These are phyloP conservation scores for Populus tremula DNA, from an alignment of 345 rosid genomes.

Conservation along the genomic window DNA sequence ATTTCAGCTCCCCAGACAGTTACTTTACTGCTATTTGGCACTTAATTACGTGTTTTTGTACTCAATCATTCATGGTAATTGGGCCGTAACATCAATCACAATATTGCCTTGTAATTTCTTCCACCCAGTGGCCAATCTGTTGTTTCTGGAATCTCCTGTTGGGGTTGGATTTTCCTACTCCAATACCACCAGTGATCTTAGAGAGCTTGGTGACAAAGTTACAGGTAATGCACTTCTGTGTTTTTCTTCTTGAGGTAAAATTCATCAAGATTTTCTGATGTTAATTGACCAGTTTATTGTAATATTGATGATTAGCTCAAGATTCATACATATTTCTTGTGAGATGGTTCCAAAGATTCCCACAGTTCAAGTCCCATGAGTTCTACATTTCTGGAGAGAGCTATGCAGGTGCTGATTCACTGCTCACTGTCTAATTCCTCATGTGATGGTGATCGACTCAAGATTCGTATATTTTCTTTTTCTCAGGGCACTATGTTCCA, in stretches of 20 bases:
- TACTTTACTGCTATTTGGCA: neutral
- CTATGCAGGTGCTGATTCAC: constrained; percentile 49
- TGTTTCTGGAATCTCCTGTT: constrained; percentile 66
- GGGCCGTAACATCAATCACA: neutral
- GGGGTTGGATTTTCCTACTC: constrained; percentile 68
- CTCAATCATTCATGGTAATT: neutral
- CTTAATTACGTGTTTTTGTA: neutral
- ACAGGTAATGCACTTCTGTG: constrained; percentile 35
- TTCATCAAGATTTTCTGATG: neutral
- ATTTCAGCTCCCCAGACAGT: too few relatives aligned
- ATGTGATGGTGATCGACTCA: neutral
- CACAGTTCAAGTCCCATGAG: constrained; percentile 58
- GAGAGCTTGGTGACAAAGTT: constrained; percentile 49
- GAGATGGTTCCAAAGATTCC: constrained; percentile 66
- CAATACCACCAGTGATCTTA: constrained; percentile 44
- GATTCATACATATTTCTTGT: constrained; percentile 57
- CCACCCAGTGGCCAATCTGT: constrained; percentile 48
- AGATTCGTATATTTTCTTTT: neutral
- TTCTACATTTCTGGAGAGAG: constrained; percentile 69
- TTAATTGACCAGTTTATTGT: neutral
- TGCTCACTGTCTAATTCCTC: neutral
- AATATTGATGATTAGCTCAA: constrained; percentile 32
- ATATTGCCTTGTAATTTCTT: too few relatives aligned
- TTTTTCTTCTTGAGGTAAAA: neutral
- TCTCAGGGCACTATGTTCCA: constrained; percentile 78